Conservation (phyloP, 768 basidiomycete genomes). For the Hemileccinum impolitum region DNA sequence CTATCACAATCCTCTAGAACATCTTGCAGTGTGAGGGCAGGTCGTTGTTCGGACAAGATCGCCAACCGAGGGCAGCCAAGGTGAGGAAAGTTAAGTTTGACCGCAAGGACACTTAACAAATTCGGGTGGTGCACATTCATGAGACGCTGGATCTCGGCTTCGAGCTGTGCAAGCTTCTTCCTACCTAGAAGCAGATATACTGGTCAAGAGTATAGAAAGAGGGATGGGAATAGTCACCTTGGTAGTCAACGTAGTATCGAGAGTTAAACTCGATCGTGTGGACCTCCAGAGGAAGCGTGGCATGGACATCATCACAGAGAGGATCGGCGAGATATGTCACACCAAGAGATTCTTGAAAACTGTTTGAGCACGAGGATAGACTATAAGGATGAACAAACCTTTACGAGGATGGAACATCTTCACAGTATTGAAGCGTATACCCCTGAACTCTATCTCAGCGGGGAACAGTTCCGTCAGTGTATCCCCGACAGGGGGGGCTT, state of each 20-base stretch:
- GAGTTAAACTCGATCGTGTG: conserved; percentile 64
- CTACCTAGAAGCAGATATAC: conserved; percentile 37
- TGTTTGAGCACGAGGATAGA: not conserved
- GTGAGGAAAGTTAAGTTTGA: conserved; percentile 56
- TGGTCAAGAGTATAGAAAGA: not conserved
- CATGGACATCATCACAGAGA: conserved; percentile 59
- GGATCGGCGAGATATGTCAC: conserved; percentile 73
- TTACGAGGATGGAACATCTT: conserved; percentile 69
- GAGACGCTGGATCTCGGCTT: conserved; percentile 62
- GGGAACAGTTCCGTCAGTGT: conserved; percentile 62
- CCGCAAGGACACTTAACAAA: conserved; percentile 63
- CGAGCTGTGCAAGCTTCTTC: conserved; percentile 67
- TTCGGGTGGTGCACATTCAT: conserved; percentile 60
- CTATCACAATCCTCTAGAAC: conserved; percentile 73
- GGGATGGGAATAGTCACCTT: conserved; percentile 39
- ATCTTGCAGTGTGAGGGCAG: conserved; percentile 63
- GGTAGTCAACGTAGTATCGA: conserved; percentile 62
- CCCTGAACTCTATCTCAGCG: conserved; percentile 54
- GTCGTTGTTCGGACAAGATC: conserved; percentile 70
- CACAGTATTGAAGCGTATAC: conserved; percentile 59
- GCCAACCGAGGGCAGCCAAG: conserved; percentile 51
- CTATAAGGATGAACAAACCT: conserved; percentile 39
- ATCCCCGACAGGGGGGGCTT: conserved; percentile 49
- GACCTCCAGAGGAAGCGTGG: conserved; percentile 63
- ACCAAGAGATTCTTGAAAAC: conserved; percentile 54